Conservation (phyloP, 495 filamentous ascomycete species). For the Trypethelium eluteriae region DNA sequence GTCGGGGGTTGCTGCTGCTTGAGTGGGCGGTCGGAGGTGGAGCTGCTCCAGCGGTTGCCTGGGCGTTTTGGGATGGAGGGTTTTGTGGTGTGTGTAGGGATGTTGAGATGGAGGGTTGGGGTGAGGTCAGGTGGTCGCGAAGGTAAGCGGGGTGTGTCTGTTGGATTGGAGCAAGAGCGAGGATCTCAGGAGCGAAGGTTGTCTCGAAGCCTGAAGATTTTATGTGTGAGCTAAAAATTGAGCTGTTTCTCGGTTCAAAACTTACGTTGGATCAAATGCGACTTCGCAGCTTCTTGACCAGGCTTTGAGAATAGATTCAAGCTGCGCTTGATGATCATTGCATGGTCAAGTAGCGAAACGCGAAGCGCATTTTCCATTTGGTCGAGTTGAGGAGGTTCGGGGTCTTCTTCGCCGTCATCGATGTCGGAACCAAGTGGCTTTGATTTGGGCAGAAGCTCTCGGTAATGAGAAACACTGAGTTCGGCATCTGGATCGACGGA, state of each 20-base stretch:
- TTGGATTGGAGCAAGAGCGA: conserved; percentile 39
- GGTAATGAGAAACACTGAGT: conserved; percentile 66
- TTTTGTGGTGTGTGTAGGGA: not conserved
- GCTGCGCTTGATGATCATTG: conserved; percentile 75
- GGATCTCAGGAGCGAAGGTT: conserved; percentile 57
- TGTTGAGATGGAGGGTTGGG: conserved; percentile 19
- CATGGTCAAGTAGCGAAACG: conserved; percentile 82
- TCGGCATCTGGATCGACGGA: conserved; percentile 62
- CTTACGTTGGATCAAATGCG: conserved; percentile 42
- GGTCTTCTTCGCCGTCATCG: conserved; percentile 43
- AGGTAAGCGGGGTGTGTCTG: conserved; percentile 32
- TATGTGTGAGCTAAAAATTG: conserved; percentile 14
- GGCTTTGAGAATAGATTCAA: conserved; percentile 57
- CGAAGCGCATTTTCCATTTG: conserved; percentile 76
- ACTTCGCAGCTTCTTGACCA: conserved; percentile 52
- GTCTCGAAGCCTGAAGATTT: conserved; percentile 47
- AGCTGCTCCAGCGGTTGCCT: not conserved
- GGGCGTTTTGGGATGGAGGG: not conserved
- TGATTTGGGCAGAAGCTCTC: conserved; percentile 52
- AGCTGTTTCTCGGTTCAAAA: not conserved
- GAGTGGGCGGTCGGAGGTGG: conserved; percentile 17
- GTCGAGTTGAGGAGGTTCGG: conserved; percentile 47
- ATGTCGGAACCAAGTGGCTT: conserved; percentile 33
- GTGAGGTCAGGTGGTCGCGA: conserved; percentile 36
- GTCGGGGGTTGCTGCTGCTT: conserved; percentile 16